phyloP scores from a whole-genome alignment of 2,329 filamentous ascomycete genomes.

The Phyllosticta citrichinensis region DNA sequence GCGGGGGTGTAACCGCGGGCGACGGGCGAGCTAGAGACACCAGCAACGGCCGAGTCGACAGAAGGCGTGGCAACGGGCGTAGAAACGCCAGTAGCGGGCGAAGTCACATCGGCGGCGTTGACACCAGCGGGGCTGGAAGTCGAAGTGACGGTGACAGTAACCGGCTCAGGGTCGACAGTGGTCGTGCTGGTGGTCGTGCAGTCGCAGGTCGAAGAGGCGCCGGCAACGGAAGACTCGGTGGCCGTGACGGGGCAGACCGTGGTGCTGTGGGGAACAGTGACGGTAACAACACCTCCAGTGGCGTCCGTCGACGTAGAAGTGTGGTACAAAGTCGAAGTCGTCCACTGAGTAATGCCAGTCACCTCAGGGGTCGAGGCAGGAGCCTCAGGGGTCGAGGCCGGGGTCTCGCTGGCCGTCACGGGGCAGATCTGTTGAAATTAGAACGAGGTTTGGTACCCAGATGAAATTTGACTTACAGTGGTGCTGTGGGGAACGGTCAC shows the following conservation, averaged over 20 bases:
- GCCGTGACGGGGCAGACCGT: constrained; percentile 9
- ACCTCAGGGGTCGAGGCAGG: not conserved
- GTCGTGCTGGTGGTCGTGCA: constrained; percentile 6
- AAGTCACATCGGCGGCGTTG: not conserved
- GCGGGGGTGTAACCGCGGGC: not conserved
- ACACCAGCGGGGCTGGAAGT: not conserved
- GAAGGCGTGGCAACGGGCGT: not conserved
- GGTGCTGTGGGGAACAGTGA: constrained; percentile 7
- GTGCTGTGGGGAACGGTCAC: constrained; percentile 6
- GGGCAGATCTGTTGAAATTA: not conserved
- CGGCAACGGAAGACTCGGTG: not conserved
- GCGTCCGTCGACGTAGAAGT: constrained; percentile 1
- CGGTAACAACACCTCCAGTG: not conserved
- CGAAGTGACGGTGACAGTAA: constrained; percentile 3
- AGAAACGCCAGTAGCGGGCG: not conserved
- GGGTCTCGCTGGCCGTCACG: not conserved
- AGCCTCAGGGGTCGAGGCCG: not conserved
- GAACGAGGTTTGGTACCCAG: no score
- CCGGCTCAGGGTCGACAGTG: constrained; percentile 6
- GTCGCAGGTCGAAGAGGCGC: not conserved
- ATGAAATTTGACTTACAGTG: not conserved
- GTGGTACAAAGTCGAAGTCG: constrained; percentile 9
- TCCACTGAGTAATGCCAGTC: not conserved
- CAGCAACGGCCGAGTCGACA: not conserved
- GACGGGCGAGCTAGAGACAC: not conserved